Base-by-base conservation (phyloP, 257 asterid genomes). In the Mitragyna speciosa region DNA sequence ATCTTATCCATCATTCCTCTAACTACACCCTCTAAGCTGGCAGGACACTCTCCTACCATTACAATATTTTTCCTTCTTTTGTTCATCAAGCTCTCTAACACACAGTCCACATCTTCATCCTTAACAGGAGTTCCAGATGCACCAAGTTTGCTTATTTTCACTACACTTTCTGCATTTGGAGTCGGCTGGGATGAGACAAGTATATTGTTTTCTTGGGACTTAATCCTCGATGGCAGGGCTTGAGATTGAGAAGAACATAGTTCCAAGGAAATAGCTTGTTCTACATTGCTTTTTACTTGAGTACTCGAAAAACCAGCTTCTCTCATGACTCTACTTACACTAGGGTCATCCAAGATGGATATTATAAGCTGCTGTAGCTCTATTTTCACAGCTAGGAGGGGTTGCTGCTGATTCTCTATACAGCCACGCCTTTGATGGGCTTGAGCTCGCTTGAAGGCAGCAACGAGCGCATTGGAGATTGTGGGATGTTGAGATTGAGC, bases 401-500 rank as follows among this genome's bases (percentile, higher is more conserved):
- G 86, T 74, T 88, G 96, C 76, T 87, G 96, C 78, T 89, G 96
- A 64, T 80, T 84, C 51, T 94, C 97, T 7, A 85, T 77, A 0
- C 94, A 86, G 71, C 97, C 97, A 3, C 97, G 94, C 52, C 97
- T 87, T 79, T 94, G 97, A 83, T 94, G 94, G 71, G 98, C 96
- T 77, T 94, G 98, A 20, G 98, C 98, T n/a, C 98, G 83, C 82
- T 94, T 94, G 87, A 94, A 94, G 63, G 98, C 97, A 1, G 97
- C 98, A 3, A 90, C 97, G 8, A 94, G 96, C 0, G 97, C 97
- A 84, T 94, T 91, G 75, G 98, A 92, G 76, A 92, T 88, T 39
- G 97, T 79, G 1, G 97, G 97, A 76, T 81, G 73, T 4, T 80
- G 91, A 6, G 80, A 28, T 24, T 86, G 89, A 36, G 80, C 83